These are phyloP conservation scores for Verticillium nonalfalfae DNA, from an alignment of 2,329 filamentous ascomycete species.

Conservation along the genomic window DNA sequence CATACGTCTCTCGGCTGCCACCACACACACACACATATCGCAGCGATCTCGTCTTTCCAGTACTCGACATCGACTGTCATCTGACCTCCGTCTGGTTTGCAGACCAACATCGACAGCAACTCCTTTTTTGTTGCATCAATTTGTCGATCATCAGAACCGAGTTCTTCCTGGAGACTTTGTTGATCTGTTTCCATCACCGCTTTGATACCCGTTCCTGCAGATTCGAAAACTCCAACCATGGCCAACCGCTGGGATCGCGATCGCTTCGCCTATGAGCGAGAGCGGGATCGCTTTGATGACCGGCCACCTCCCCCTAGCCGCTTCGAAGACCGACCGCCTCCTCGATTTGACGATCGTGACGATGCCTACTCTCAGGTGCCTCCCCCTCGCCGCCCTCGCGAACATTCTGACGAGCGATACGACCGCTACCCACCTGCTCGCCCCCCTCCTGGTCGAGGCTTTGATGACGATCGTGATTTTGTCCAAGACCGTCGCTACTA, in stretches of 20 bases:
- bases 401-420: constrained; percentile 43
- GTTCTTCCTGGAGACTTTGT: background rate
- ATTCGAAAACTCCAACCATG: constrained; percentile 4
- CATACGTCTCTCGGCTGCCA: background rate
- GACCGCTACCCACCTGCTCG: constrained; percentile 24
- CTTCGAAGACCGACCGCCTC: constrained; percentile 32
- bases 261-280: constrained; percentile 38
- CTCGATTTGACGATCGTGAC: constrained; percentile 43
- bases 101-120: background rate
- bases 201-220: constrained; percentile 4
- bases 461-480: constrained; percentile 31
- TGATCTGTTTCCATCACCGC: background rate
- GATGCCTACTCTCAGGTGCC: constrained; percentile 27
- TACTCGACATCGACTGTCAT: background rate
- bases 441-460: background rate
- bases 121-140: background rate
- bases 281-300: constrained; percentile 40
- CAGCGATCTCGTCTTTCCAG: background rate
- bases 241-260: constrained; percentile 47
- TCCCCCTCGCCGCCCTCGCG: constrained; percentile 13
- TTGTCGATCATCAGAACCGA: background rate
- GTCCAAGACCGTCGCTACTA: constrained; percentile 46
- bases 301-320: background rate
- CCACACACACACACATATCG: background rate
- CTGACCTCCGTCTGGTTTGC: background rate